phyloP scores from a whole-genome alignment of 2,329 filamentous ascomycete species.

The Lanzia echinophila region DNA sequence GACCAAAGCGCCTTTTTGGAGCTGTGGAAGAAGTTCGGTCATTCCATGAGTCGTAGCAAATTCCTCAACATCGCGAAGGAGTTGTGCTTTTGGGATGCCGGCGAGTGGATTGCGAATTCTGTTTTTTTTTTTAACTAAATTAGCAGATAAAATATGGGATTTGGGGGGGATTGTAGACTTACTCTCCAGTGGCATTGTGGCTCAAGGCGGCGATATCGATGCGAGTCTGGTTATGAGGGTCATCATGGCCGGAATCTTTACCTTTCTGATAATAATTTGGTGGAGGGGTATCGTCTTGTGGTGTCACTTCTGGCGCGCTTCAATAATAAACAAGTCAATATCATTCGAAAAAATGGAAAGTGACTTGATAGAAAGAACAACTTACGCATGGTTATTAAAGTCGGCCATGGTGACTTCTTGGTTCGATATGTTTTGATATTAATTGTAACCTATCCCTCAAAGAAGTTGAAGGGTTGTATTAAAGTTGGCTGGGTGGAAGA shows the following conservation, averaged over 20 bases:
- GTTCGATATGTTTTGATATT: background rate
- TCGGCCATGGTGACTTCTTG: conserved; percentile 4
- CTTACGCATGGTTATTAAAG: background rate
- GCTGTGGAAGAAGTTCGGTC: conserved; percentile 46
- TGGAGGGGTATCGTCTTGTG: background rate
- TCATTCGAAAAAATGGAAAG: background rate
- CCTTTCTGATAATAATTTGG: background rate
- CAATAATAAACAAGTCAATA: background rate
- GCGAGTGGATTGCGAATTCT: conserved; percentile 52
- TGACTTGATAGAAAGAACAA: background rate
- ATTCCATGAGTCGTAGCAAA: conserved; percentile 57
- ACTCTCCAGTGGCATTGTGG: conserved; percentile 7
- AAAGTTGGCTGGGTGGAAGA: background rate
- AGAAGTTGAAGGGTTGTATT: background rate
- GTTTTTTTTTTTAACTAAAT: too few species aligned
- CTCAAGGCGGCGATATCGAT: conserved; percentile 2
- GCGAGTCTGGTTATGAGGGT: background rate
- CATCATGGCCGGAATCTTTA: background rate
- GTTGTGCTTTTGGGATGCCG: conserved; percentile 44
- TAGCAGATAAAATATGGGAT: too few species aligned
- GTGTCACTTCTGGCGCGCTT: background rate
- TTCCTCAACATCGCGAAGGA: conserved; percentile 48
- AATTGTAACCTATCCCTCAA: background rate
- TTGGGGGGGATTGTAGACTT: background rate
- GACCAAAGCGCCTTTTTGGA: conserved; percentile 66